Evolutionary conservation across 176 grass and related monocot species (phyloP), one percentile per base, ranked within the genome.

Genomic region (Avena eriantha): DNA sequence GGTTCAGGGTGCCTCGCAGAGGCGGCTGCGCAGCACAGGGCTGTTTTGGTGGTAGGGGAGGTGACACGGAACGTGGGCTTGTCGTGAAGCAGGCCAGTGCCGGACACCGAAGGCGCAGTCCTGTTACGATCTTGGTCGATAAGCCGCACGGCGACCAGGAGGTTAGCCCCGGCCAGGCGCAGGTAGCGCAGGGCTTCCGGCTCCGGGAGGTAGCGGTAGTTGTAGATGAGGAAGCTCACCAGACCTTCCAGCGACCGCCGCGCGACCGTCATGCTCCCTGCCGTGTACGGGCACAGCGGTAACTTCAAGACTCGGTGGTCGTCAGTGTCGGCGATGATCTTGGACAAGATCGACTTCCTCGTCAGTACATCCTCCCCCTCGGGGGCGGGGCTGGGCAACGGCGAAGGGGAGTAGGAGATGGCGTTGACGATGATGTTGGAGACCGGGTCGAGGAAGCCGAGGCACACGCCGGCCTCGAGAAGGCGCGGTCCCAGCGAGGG

Each of bases 361-460:
- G 5, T 22, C n/a, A 60, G n/a, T 23, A 4, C 29, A 0, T 66
- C 43, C 1, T 71, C 21, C 13, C 10, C 19, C 10, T 47, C 35
- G 22, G 82, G 36, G 16, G 31, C 35, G 22, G 82, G 36, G 16
- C 16, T 33, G 22, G 36, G 49, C 45, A 13, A 14, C 69, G 3
- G 21, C 8, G 64, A 6, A 10, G 31, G 11, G 3, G 48, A 69
- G 35, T 58, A 57, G 51, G 81, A 24, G 68, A 73, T 6, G 6
- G 80, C 16, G 64, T 82, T 82, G 48, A 14, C 10, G 31, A 82
- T 69, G 67, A 72, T 69, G 64, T 69, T 82, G 80, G 80, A 82
- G 29, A 82, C 7, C 1, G 64, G 64, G 29, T 72, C 33, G 7
- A 83, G 67, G 19, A 57, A 19, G 21, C 81, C 34, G 14, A 83